Evolutionary conservation across 495 filamentous ascomycete species (phyloP).

Genomic region (Entonaema liquescens): DNA sequence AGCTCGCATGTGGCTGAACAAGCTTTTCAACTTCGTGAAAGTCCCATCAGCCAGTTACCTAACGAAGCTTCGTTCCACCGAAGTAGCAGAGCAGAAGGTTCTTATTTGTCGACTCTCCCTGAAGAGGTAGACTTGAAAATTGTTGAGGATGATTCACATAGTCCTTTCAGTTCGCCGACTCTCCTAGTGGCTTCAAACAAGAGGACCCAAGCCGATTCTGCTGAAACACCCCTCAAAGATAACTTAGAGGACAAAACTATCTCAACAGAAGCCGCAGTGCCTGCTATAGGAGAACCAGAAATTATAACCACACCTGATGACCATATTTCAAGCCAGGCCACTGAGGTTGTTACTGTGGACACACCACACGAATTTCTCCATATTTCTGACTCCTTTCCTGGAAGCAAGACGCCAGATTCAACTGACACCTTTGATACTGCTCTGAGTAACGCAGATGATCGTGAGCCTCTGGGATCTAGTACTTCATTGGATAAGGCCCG

Average conservation of each 20-base stretch:
- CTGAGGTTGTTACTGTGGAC: slow-evolving; percentile 3
- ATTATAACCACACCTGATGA: slow-evolving; percentile 41
- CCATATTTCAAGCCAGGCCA: slow-evolving; percentile 7
- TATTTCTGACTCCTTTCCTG: neutral
- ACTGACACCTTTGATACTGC: slow-evolving; percentile 18
- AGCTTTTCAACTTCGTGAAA: neutral
- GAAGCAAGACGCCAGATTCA: slow-evolving; percentile 7
- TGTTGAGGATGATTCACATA: neutral
- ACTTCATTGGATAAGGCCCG: slow-evolving; percentile 12
- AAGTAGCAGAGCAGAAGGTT: slow-evolving; percentile 11
- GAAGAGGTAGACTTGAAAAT: neutral
- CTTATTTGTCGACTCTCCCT: slow-evolving; percentile 19
- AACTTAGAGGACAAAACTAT: slow-evolving; percentile 8
- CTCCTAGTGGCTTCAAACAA: slow-evolving; percentile 4
- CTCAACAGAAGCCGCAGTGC: slow-evolving; percentile 17
- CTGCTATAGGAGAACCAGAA: slow-evolving; percentile 34
- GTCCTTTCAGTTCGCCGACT: slow-evolving; percentile 11
- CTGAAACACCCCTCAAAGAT: slow-evolving; percentile 1
- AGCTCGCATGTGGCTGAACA: neutral
- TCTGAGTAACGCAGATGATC: slow-evolving; percentile 4
- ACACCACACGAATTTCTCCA: slow-evolving; percentile 4
- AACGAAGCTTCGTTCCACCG: slow-evolving; percentile 9
- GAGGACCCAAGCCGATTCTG: neutral
- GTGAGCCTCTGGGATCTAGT: neutral
- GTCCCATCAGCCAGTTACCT: neutral